Evolutionary conservation across 495 filamentous ascomycete species (phyloP).

Genomic region (Halenospora varia): DNA sequence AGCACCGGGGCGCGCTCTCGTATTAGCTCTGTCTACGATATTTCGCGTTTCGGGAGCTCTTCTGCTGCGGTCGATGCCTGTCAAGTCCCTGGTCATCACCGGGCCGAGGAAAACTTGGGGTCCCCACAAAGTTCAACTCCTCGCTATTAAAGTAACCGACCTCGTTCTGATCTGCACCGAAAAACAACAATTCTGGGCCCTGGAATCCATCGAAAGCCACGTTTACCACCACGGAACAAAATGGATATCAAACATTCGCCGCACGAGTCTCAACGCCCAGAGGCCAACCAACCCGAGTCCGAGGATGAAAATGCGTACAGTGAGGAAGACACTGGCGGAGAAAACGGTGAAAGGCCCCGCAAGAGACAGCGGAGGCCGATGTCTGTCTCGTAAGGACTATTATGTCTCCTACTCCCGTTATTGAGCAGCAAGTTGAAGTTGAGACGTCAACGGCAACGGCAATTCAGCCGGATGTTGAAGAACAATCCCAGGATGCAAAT

Average conservation of each 20-base stretch:
- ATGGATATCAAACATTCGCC: slow-evolving; percentile 26
- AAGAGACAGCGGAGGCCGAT: slow-evolving; percentile 27
- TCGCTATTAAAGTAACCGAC: slow-evolving; percentile 21
- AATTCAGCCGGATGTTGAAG: neutral
- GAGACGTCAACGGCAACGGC: neutral
- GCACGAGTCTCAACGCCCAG: slow-evolving; percentile 7
- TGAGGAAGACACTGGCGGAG: slow-evolving; percentile 20
- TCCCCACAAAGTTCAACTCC: slow-evolving; percentile 3
- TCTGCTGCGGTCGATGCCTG: too few species aligned
- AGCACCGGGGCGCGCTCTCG: too few species aligned
- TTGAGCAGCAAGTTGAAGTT: slow-evolving; percentile 2
- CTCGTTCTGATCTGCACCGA: slow-evolving; percentile 20
- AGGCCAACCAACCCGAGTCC: slow-evolving; percentile 18
- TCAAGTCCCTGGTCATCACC: too few species aligned
- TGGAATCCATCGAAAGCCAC: neutral
- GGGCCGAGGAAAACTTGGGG: too few species aligned
- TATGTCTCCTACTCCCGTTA: slow-evolving; percentile 19
- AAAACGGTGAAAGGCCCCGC: slow-evolving; percentile 26
- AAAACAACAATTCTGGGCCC: slow-evolving; percentile 5
- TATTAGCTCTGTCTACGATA: neutral
- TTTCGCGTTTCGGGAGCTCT: neutral
- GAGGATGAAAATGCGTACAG: slow-evolving; percentile 23
- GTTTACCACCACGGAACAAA: neutral
- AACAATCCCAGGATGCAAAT: slow-evolving; percentile 1
- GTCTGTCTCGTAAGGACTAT: slow-evolving; percentile 26